Conservation (phyloP, 306 rosid species). For the Begonia masoniana region DNA sequence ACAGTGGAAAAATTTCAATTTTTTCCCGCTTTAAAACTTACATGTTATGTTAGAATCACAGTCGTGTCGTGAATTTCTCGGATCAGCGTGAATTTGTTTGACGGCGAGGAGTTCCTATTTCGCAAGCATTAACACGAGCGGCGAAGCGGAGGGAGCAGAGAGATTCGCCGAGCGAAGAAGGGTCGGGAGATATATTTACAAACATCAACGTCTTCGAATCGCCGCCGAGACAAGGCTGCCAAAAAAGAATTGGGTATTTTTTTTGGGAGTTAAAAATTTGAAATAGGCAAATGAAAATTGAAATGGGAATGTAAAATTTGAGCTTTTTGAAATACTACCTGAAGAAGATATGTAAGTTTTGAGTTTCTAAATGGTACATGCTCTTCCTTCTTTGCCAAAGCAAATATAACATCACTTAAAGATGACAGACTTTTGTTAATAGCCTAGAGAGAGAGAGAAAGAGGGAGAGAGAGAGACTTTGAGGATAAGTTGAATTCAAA, state of each 20-base stretch:
- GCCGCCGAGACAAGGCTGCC: conserved; percentile 94
- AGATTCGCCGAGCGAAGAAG: conserved; percentile 63
- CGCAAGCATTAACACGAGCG: conserved; percentile 89
- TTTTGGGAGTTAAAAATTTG: neutral
- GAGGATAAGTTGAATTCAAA: too few relatives aligned
- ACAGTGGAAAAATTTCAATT: conserved; percentile 6
- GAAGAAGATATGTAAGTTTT: conserved; percentile 94
- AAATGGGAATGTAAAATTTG: neutral
- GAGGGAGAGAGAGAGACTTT: too few relatives aligned
- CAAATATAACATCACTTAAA: conserved; percentile 81
- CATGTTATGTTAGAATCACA: conserved; percentile 51
- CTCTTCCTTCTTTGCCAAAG: conserved; percentile 96
- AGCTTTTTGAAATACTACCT: conserved; percentile 30
- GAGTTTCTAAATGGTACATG: conserved; percentile 90
- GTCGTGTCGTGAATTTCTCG: conserved; percentile 30
- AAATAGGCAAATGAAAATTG: neutral
- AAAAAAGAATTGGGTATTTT: neutral
- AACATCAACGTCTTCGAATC: conserved; percentile 93
- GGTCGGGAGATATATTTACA: conserved; percentile 81
- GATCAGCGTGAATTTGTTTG: conserved; percentile 41
- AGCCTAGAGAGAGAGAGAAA: conserved; percentile 29
- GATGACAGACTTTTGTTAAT: conserved; percentile 85
- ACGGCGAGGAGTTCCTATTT: conserved; percentile 88
- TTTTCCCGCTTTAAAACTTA: conserved; percentile 52
- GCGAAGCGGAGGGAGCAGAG: conserved; percentile 94